These are phyloP conservation scores for Prinsepia uniflora DNA, from an alignment of 306 rosid genomes.

Conservation along the genomic window DNA sequence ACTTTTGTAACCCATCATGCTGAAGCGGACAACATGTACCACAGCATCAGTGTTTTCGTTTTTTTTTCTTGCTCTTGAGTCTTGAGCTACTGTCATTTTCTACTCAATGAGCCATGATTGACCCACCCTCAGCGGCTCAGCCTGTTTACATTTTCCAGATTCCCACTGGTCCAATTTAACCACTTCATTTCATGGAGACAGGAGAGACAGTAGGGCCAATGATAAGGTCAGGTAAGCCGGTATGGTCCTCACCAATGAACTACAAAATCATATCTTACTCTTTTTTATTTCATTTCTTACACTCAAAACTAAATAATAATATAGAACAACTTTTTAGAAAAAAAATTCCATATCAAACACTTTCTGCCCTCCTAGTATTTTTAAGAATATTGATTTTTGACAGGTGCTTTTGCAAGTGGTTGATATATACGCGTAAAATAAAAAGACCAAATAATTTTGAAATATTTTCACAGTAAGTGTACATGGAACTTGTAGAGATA, in stretches of 20 bases:
- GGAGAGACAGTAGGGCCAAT: slow-evolving; percentile 1
- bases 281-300: too few relatives aligned
- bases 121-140: background rate
- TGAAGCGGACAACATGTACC: background rate
- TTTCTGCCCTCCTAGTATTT: background rate
- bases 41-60: background rate
- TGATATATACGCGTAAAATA: background rate
- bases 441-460: background rate
- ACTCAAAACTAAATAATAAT: too few relatives aligned
- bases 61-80: too few relatives aligned
- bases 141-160: background rate
- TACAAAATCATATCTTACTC: background rate
- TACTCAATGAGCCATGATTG: background rate
- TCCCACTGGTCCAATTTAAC: slow-evolving; percentile 11
- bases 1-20: background rate
- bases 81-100: slow-evolving; percentile 16
- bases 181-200: background rate
- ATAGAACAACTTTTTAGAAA: too few relatives aligned
- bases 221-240: background rate
- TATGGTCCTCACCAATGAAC: background rate
- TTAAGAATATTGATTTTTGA: background rate
- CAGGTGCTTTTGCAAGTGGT: slow-evolving; percentile 3
- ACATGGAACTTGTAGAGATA: background rate
- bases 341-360: background rate
- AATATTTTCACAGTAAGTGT: background rate